Conservation (phyloP, 1,284 basidiomycete genomes). For the Tausonia pullulans region DNA sequence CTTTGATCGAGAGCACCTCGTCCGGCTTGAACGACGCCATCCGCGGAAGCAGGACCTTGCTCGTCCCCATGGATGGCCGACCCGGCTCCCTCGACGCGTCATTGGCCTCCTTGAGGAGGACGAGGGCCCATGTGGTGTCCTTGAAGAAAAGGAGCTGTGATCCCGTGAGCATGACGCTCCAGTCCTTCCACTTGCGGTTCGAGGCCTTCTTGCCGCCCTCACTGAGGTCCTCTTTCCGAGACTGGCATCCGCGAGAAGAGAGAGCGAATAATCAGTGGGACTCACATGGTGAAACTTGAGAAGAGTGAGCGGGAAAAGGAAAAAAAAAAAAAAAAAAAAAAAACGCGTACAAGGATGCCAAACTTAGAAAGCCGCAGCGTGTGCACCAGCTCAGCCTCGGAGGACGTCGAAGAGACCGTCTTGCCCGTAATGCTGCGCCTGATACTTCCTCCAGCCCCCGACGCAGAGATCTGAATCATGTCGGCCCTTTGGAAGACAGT, state of each 20-base stretch:
- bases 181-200: constrained; percentile 78
- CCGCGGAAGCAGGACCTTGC: constrained; percentile 38
- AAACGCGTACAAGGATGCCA: constrained; percentile 34
- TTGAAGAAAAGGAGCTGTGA: constrained; percentile 89
- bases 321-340: too few relatives aligned
- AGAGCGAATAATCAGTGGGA: too few relatives aligned
- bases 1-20: constrained; percentile 68
- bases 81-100: neutral
- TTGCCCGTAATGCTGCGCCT: neutral
- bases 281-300: neutral
- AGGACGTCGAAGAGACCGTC: neutral
- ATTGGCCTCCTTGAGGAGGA: constrained; percentile 46
- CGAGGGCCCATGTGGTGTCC: constrained; percentile 57
- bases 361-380: constrained; percentile 67
- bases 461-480: constrained; percentile 45
- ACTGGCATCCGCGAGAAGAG: too few relatives aligned
- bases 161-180: constrained; percentile 74
- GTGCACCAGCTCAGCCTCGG: neutral
- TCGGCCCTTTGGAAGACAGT: constrained; percentile 57
- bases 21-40: constrained; percentile 67
- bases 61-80: neutral
- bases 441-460: constrained; percentile 19
- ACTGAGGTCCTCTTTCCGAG: constrained; percentile 49
- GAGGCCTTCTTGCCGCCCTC: constrained; percentile 64
- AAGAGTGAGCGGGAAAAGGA: too few relatives aligned